A percentile compares a stretch with the other conserved stretches of the same genome.
Conservation (phyloP, 257 asterid genomes). For the Fraxinus excelsior region DNA sequence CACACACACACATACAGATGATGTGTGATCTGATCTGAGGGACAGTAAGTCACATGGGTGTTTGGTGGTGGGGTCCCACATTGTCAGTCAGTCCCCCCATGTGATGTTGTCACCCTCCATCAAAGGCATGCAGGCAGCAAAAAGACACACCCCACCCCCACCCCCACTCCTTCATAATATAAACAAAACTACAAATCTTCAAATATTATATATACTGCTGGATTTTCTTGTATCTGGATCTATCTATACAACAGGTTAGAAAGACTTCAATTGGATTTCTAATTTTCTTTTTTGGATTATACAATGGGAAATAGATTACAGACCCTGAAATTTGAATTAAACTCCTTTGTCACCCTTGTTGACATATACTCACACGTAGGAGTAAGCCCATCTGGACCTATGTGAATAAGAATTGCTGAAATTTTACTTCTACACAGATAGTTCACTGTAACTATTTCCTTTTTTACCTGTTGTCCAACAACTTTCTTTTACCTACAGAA, state of each 20-base stretch:
- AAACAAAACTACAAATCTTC: too few relatives aligned
- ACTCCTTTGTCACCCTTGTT: too few relatives aligned
- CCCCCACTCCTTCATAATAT: background rate
- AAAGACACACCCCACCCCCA: too few relatives aligned
- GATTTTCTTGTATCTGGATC: background rate
- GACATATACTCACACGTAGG: too few relatives aligned
- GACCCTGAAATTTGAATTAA: conserved; percentile 22
- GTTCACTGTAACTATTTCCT: conserved; percentile 34
- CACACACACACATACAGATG: too few relatives aligned
- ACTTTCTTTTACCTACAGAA: conserved; percentile 40
- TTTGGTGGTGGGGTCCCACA: background rate
- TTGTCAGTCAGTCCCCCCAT: background rate
- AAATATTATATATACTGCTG: background rate
- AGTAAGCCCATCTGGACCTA: too few relatives aligned
- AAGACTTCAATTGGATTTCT: too few relatives aligned
- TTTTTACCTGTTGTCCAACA: conserved; percentile 43
- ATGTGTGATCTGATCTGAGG: too few relatives aligned
- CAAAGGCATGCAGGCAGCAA: too few relatives aligned
- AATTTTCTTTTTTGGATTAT: conserved; percentile 6
- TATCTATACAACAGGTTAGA: background rate
- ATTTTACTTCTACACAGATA: background rate
- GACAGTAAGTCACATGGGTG: background rate
- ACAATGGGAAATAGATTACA: conserved; percentile 40
- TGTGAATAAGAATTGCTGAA: too few relatives aligned
- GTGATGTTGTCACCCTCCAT: background rate